Conservation (phyloP, 1,139 yeast species). For the Pichia inconspicua region DNA sequence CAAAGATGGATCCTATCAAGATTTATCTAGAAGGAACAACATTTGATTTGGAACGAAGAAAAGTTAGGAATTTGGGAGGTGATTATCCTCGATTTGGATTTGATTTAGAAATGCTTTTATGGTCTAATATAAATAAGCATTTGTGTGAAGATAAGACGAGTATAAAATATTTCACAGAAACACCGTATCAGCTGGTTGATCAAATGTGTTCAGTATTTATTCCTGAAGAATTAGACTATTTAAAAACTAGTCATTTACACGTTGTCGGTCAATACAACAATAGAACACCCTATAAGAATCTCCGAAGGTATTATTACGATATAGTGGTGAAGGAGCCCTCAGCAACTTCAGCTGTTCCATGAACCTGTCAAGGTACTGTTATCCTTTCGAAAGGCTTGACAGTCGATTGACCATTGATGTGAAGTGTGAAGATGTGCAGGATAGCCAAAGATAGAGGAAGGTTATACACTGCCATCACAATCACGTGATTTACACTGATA, state of each 20-base stretch:
- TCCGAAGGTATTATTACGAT: background rate
- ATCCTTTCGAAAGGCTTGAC: too few relatives aligned
- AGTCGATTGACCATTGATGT: too few relatives aligned
- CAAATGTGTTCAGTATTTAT: slow-evolving; percentile 20
- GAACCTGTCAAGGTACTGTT: too few relatives aligned
- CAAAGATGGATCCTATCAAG: slow-evolving; percentile 30
- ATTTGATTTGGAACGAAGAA: slow-evolving; percentile 18
- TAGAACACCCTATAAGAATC: background rate
- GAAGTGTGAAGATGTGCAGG: too few relatives aligned
- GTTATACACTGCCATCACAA: too few relatives aligned
- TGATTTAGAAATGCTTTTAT: slow-evolving; percentile 24
- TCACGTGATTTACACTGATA: too few relatives aligned
- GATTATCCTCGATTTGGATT: slow-evolving; percentile 23
- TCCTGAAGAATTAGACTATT: slow-evolving; percentile 19
- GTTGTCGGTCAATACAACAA: slow-evolving; percentile 4
- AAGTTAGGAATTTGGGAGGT: slow-evolving; percentile 24
- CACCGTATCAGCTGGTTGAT: slow-evolving; percentile 9
- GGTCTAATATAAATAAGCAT: slow-evolving; percentile 24
- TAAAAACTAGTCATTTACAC: slow-evolving; percentile 4
- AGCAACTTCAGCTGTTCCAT: background rate
- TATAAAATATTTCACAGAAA: slow-evolving; percentile 16
- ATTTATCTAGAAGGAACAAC: slow-evolving; percentile 18
- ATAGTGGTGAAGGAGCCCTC: background rate
- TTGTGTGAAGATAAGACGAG: slow-evolving; percentile 19
- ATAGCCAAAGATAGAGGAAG: too few relatives aligned